phyloP scores from a whole-genome alignment of 75 land plant species.

The Pseudotsuga menziesii region DNA sequence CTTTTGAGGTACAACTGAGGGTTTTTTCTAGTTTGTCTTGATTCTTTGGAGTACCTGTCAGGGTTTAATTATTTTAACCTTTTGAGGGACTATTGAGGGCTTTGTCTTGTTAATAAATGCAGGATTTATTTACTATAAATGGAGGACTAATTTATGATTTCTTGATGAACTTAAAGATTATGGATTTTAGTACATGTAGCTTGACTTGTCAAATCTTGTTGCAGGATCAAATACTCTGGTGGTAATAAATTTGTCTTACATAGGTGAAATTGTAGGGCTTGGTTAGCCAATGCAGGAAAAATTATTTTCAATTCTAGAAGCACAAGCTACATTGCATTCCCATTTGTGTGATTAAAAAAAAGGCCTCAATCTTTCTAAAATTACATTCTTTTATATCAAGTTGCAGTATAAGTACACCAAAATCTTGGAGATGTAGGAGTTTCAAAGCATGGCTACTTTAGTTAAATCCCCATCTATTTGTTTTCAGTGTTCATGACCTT shows the following conservation, averaged over 20 bases:
- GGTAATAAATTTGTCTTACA: not conserved
- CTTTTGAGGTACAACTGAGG: too few species aligned
- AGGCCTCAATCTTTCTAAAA: not conserved
- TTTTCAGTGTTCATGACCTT: not conserved
- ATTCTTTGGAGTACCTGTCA: not conserved
- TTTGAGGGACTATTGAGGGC: not conserved
- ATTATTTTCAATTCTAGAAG: not conserved
- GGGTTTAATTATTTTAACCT: not conserved
- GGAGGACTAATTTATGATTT: not conserved
- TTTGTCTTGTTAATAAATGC: slow-evolving; percentile 2
- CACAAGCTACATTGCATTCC: not conserved
- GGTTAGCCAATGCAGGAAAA: not conserved
- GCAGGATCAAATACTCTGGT: not conserved
- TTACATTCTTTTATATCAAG: not conserved
- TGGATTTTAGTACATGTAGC: not conserved
- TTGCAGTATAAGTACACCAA: not conserved
- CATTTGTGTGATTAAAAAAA: not conserved
- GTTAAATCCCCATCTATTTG: not conserved
- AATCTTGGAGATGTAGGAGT: not conserved
- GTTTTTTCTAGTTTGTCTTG: too few species aligned
- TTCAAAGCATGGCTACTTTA: not conserved
- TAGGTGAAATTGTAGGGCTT: not conserved
- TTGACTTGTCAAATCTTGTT: not conserved
- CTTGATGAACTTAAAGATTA: not conserved
- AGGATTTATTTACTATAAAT: not conserved